Evolutionary conservation across 2,329 filamentous ascomycete species (phyloP), one percentile per base, ranked within the genome.

Genomic region (Scopulariopsis brevicaulis): DNA sequence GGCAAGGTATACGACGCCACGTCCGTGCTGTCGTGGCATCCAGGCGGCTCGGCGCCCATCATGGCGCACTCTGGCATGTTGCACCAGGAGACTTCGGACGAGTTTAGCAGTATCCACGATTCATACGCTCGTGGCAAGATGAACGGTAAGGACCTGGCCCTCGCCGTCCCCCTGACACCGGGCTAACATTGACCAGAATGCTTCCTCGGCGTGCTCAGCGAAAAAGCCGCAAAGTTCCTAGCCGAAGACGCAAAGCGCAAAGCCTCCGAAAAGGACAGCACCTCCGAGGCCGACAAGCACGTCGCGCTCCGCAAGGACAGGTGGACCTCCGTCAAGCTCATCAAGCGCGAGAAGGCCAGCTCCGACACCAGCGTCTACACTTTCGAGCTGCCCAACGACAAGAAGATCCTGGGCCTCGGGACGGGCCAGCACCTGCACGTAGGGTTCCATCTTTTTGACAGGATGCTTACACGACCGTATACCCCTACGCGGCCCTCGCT

Each of bases 391-490:
- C 74, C 75, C 0, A 43, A n/a, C 3, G 64, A 69, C 1, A 64
- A 62, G 22, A 68, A 69, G 37, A 66, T 70, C 15, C 46, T 50
- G 7, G 46, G 46, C 3, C 46, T 50, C 3, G 46, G 46, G n/a
- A 81, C 75, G 0, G 77, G 78, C 57, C 76, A 82, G 63, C 78
- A 82, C 62, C 65, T 82, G 24, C 72, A 79, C 57, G 60, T 81
- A 10, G 79, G 78, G 2, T 79, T 81, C 62, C 77, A 82, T 59
- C 69, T 81, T 59, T 64, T 69, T 50, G 77, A 81, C 61, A 70
- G 72, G 55, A 76, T 81, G 69, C 68, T 81, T 12, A 70, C 79
- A 14, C 72, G 78, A 1, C 70, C 70, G 0, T 81, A 81, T 63
- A 80, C 78, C 0, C 78, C 78, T 0, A 77, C 74, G 0, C 65